Conservation (phyloP, 495 filamentous ascomycete species). For the Cercophora sp. region DNA sequence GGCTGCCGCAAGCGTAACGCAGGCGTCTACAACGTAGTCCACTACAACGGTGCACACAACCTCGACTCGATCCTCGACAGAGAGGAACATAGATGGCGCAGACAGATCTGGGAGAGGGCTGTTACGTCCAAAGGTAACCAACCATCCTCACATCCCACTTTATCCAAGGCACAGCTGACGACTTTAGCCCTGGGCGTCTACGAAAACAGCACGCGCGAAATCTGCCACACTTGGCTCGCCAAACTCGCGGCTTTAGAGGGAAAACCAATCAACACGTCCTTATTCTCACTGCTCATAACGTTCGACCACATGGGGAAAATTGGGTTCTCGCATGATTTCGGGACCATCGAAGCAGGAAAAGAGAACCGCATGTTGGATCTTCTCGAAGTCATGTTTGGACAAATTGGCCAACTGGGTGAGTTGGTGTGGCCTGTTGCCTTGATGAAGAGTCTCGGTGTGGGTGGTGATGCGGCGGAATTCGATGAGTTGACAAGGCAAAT, state of each 20-base stretch:
- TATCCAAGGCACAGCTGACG: background rate
- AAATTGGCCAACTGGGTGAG: conserved; percentile 12
- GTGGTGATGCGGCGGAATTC: conserved; percentile 13
- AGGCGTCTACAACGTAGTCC: conserved; percentile 12
- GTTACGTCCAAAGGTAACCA: conserved; percentile 15
- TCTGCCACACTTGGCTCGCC: conserved; percentile 59
- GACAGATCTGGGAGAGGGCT: conserved; percentile 22
- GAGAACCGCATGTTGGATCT: conserved; percentile 18
- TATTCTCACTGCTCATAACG: conserved; percentile 20
- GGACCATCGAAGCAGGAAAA: conserved; percentile 10
- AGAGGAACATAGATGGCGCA: conserved; percentile 20
- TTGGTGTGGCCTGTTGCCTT: conserved; percentile 18
- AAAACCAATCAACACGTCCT: conserved; percentile 14
- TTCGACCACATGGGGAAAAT: conserved; percentile 25
- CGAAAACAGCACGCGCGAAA: conserved; percentile 69
- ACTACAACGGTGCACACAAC: conserved; percentile 19
- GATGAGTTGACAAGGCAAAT: conserved; percentile 10
- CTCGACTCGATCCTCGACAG: conserved; percentile 21
- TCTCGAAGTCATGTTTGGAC: conserved; percentile 20
- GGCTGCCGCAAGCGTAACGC: conserved; percentile 14
- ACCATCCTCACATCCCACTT: background rate
- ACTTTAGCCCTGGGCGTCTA: conserved; percentile 61
- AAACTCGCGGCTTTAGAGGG: conserved; percentile 8
- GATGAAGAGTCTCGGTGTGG: conserved; percentile 2
- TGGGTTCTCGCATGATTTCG: conserved; percentile 16